Conservation (phyloP, 2,329 filamentous ascomycete species). For the Ascochyta viciae-villosae region DNA sequence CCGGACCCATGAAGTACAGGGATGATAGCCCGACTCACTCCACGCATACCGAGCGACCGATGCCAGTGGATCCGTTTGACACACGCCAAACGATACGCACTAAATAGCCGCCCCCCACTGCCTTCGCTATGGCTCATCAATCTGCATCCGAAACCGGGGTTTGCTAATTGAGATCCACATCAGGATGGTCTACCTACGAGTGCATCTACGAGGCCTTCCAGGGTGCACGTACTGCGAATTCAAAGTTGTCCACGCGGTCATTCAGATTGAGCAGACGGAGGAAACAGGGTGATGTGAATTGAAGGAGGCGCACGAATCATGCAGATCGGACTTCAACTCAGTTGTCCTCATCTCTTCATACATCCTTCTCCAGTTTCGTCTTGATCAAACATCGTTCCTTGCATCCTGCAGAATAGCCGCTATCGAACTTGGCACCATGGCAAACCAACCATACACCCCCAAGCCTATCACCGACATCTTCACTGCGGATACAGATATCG, state of each 20-base stretch:
- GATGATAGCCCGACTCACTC: not conserved
- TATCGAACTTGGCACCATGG: not conserved
- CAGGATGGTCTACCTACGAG: conserved; percentile 3
- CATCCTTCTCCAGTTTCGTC: not conserved
- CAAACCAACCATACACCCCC: conserved; percentile 12
- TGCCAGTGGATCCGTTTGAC: conserved; percentile 7
- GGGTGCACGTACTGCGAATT: not conserved
- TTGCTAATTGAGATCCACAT: conserved; percentile 15
- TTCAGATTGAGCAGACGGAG: not conserved
- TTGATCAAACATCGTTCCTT: not conserved
- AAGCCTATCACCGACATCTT: conserved; percentile 25
- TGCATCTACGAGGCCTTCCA: not conserved
- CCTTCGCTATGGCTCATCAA: conserved; percentile 5
- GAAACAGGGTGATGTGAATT: not conserved
- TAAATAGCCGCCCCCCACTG: not conserved
- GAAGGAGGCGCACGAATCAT: not conserved
- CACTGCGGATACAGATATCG: conserved; percentile 54
- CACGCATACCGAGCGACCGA: conserved; percentile 1
- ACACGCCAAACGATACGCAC: conserved; percentile 3
- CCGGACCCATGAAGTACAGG: not conserved
- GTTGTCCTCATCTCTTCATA: not conserved
- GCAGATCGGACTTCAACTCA: not conserved
- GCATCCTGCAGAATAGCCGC: not conserved
- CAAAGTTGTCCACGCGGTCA: conserved; percentile 8
- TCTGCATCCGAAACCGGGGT: conserved; percentile 13